Base-by-base conservation (phyloP, 179 eudicot genomes). In the Corrigiola litoralis region DNA sequence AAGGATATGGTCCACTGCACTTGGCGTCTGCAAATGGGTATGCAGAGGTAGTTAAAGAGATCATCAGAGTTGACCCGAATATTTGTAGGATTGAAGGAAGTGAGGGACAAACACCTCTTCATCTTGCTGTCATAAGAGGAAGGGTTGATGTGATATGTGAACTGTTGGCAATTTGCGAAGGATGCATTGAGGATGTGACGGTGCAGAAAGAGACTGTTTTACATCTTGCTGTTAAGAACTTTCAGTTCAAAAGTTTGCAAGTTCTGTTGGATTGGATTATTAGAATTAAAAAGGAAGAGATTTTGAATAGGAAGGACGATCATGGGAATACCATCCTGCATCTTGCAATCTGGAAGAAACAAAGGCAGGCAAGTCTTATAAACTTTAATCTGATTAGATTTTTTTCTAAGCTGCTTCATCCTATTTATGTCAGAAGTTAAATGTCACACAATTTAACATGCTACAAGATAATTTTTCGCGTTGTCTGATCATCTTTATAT, bases 301-400 rank as follows among this genome's bases (percentile, higher is more conserved):
- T 75, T 4, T 28, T 81, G 68, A 78, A 70, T 45, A 60, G 12
- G 45, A 60, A 44, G 66, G 76, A 78, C 67, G 71, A 72, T 34
- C 77, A 47, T 63, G 85, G 81, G 5, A 79, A 78, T 46, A 76
- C 80, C 2, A 23, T 73, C 68, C 45, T 81, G 61, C 82, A 81
- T 58, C 72, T 78, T 48, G 82, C 82, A 0, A 52, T 68, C 40
- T 78, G 82, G 80, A 75, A 65, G 75, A 81, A 81, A 67, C 74
- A 70, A 63, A 63, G 67, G 55, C 80, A 75, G 80, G 82, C 59
- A 72, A 72, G 80, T 67, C 23, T 60, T 38, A n/a, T n/a, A n/a
- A n/a, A n/a, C n/a, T n/a, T n/a, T n/a, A n/a, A n/a, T n/a, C n/a
- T n/a, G n/a, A n/a, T n/a, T n/a, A n/a, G n/a, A n/a, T n/a, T n/a